phyloP scores from a whole-genome alignment of 2,329 filamentous ascomycete species.

The Venturia pyrina region DNA sequence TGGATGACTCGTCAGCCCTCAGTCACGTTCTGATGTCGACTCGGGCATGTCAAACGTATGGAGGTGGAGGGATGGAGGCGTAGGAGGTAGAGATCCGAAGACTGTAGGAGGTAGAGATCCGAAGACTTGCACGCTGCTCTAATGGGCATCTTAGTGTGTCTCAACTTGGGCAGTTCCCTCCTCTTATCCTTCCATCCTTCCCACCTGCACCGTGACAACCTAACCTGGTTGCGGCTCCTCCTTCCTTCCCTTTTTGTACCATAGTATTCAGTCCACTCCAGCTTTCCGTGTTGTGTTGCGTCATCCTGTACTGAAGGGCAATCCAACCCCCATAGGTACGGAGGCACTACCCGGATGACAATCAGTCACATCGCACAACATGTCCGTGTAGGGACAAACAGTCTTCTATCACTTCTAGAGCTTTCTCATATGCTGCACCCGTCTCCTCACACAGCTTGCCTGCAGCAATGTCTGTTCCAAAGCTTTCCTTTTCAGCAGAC shows the following conservation, averaged over 20 bases:
- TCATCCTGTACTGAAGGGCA: neutral
- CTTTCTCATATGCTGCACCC: neutral
- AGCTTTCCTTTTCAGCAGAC: neutral
- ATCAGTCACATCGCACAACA: neutral
- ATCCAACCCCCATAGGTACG: too few relatives aligned
- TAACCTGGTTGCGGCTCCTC: neutral
- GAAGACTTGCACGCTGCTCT: neutral
- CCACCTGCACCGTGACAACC: too few relatives aligned
- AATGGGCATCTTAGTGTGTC: neutral
- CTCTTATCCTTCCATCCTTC: neutral
- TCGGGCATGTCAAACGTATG: neutral
- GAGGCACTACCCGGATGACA: neutral
- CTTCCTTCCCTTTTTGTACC: neutral
- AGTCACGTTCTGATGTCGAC: neutral
- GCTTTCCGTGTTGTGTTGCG: neutral
- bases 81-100: neutral
- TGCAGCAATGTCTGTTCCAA: neutral
- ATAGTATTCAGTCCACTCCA: neutral
- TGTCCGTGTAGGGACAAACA: neutral
- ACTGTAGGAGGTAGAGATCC: neutral
- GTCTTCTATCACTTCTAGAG: neutral
- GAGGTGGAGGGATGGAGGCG: neutral
- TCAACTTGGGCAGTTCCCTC: neutral
- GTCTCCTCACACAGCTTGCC: neutral
- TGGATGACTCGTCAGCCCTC: neutral